These are phyloP conservation scores for Chaetoceros muelleri DNA, from an alignment of 108 stramenopile genomes.

Conservation along the genomic window DNA sequence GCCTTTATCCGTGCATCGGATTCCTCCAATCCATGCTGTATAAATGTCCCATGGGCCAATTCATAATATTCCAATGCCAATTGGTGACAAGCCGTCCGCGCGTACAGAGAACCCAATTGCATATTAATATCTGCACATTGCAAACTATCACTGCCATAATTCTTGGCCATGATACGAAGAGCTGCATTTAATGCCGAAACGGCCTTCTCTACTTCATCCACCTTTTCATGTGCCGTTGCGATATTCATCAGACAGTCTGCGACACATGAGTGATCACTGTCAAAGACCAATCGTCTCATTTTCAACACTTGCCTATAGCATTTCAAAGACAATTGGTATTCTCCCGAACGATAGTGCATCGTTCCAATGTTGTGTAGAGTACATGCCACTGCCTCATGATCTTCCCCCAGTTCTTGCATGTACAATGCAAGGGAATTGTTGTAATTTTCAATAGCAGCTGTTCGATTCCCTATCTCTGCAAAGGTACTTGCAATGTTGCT, in stretches of 20 bases:
- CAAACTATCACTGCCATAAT: not conserved
- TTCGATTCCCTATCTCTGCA: not conserved
- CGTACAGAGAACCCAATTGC: not conserved
- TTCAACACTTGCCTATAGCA: not conserved
- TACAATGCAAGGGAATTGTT: not conserved
- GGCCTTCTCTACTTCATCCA: not conserved
- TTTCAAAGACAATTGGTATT: not conserved
- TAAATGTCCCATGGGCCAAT: not conserved
- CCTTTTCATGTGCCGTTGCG: not conserved
- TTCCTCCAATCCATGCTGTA: not conserved
- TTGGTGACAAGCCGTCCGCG: not conserved
- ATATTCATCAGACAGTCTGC: not conserved
- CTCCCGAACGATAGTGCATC: not conserved
- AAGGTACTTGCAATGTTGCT: not conserved
- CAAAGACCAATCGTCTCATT: not conserved
- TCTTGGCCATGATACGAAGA: not conserved
- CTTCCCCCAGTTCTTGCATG: conserved; percentile 12
- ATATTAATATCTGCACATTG: not conserved
- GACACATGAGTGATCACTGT: not conserved
- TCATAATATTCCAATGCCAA: not conserved
- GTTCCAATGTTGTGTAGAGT: conserved; percentile 28
- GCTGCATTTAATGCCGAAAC: not conserved
- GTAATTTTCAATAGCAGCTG: not conserved
- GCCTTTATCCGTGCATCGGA: not conserved
- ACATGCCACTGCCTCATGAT: conserved; percentile 27